Base-by-base conservation (phyloP, 2,329 filamentous ascomycete species). In the Xylariaceae sp. region DNA sequence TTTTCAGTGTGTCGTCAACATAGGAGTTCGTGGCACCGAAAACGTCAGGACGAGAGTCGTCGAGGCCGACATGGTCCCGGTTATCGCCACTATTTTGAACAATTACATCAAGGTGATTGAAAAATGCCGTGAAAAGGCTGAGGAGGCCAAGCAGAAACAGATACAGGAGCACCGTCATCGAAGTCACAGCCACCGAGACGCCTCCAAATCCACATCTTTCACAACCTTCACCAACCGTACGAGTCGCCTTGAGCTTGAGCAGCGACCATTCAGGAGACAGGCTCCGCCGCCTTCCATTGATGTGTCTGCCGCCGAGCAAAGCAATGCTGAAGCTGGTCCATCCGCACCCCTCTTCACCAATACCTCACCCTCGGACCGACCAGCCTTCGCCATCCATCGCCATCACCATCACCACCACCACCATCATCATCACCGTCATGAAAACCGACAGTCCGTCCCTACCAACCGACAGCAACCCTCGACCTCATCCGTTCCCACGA, bases 1-100 rank as follows among this genome's bases (percentile, higher is more conserved):
- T 48, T 99, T 99, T 71, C 94, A 97, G 73, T 99, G 94, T 71
- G 92, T 97, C 59, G 94, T 99, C 69, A 99, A 99, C 72, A 97
- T 99, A 67, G 94, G 94, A 51, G 93, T 99, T 54, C 84, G 94
- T 62, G 94, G 94, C 54, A 97, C 94, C 12, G 94, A 99, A 75
- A 86, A 84, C 61, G 94, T 99, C 54, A 84, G 94, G 62, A 97
- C 94, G 52, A 83, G 94, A 60, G 93, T 99, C 2, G 94, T 99
- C 47, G 94, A 99, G 74, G 94, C 94, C 57, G 94, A 99, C 72
- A 97, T 99, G 89, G 94, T 99, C 4, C 94, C 94, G 2, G 94
- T 99, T 64, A 97, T 99, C 64, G 94, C 94, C 50, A 97, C 94
- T 44, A 96, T 99, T 48, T 84, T 99, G 55, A 91, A 97, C 74